phyloP scores from a whole-genome alignment of 1,284 basidiomycete genomes.

The Heliocybe sulcata region DNA sequence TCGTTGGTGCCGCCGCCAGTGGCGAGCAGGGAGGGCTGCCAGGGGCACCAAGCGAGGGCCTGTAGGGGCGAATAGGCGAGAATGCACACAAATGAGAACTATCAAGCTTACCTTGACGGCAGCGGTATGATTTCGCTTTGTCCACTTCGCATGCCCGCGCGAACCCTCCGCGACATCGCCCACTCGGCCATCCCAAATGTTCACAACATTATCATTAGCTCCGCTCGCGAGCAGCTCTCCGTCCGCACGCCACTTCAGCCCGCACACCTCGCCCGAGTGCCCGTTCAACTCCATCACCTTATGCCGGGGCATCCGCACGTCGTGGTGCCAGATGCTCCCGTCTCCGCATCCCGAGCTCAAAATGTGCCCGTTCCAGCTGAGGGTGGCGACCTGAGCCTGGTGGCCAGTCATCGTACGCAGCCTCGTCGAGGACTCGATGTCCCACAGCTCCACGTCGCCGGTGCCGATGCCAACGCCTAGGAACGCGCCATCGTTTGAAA shows the following conservation, averaged over 20 bases:
- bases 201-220: slow-evolving; percentile 95
- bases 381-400: slow-evolving; percentile 70
- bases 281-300: slow-evolving; percentile 87
- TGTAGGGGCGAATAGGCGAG: slow-evolving; percentile 18
- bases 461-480: slow-evolving; percentile 82
- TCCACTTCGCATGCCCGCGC: slow-evolving; percentile 76
- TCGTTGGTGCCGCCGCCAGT: slow-evolving; percentile 95
- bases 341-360: slow-evolving; percentile 86
- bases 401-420: slow-evolving; percentile 87
- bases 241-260: slow-evolving; percentile 75
- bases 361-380: slow-evolving; percentile 85
- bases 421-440: slow-evolving; percentile 74
- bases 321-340: slow-evolving; percentile 92
- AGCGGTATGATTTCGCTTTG: slow-evolving; percentile 90
- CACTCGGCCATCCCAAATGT: slow-evolving; percentile 88
- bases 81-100: background rate
- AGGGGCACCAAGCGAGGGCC: slow-evolving; percentile 97
- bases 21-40: slow-evolving; percentile 90
- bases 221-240: slow-evolving; percentile 90
- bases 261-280: slow-evolving; percentile 88
- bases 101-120: slow-evolving; percentile 79
- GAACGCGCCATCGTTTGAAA: slow-evolving; percentile 84
- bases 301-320: slow-evolving; percentile 82
- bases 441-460: slow-evolving; percentile 95
- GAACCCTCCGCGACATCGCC: slow-evolving; percentile 57